Percentiles rank a stretch among this genome's conserved stretches.
Evolutionary conservation across 2,329 filamentous ascomycete genomes (phyloP).

Genomic region (Hymenoscyphus fraxineus): DNA sequence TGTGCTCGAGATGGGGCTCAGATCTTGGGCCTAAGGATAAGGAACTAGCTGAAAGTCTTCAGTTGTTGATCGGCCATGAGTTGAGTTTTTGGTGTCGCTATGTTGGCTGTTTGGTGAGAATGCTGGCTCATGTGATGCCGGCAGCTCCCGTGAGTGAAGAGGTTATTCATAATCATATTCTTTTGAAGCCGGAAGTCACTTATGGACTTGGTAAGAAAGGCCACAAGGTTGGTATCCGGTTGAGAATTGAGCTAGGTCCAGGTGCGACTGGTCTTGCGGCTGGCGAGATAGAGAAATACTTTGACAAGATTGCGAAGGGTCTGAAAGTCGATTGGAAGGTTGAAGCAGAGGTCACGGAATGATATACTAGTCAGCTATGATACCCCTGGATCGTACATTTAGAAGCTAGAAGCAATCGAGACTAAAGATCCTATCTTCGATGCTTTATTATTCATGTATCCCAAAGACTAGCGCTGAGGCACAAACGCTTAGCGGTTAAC

Average conservation of each 20-base stretch:
- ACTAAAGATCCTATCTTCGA: too few relatives aligned
- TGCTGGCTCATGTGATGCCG: conserved; percentile 18
- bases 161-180: neutral
- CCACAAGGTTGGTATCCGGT: conserved; percentile 27
- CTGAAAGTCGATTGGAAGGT: conserved; percentile 42
- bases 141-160: neutral
- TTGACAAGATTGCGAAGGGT: conserved; percentile 52
- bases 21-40: conserved; percentile 49
- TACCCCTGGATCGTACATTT: neutral
- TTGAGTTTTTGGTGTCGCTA: conserved; percentile 34
- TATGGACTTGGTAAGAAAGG: conserved; percentile 21
- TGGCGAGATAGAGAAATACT: conserved; percentile 35
- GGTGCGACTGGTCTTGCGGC: conserved; percentile 13
- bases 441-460: too few relatives aligned
- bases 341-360: conserved; percentile 23
- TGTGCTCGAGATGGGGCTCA: conserved; percentile 72
- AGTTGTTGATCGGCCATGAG: conserved; percentile 27
- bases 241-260: conserved; percentile 38
- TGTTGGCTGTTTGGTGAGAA: conserved; percentile 26
- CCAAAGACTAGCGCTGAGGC: too few relatives aligned
- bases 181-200: conserved; percentile 9
- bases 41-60: conserved; percentile 23
- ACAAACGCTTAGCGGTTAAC: too few relatives aligned
- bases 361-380: neutral
- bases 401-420: too few relatives aligned